Conservation (phyloP, 2,329 filamentous ascomycete genomes). For the Beauveria sp. region DNA sequence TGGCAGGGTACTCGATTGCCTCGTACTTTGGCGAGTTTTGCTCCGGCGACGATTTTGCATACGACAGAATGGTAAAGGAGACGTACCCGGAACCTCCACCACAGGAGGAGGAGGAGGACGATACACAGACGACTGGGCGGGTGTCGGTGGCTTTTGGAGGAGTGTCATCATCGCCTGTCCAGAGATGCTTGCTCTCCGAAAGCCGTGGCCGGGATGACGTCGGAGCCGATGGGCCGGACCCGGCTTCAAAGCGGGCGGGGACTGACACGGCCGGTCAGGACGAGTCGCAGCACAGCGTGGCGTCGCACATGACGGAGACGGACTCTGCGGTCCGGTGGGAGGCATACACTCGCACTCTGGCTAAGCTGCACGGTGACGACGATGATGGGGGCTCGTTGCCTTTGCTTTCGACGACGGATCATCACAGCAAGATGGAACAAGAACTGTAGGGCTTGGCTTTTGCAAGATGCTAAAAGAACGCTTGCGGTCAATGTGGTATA, state of each 20-base stretch:
- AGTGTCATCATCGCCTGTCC: neutral
- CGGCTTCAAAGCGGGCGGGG: neutral
- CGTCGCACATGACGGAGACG: constrained; percentile 13
- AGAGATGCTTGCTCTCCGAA: neutral
- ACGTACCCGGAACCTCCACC: constrained; percentile 4
- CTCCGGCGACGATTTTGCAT: constrained; percentile 49
- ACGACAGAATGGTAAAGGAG: constrained; percentile 54
- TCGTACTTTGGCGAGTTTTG: constrained; percentile 66
- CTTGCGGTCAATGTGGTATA: neutral
- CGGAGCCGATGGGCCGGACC: neutral
- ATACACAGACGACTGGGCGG: neutral
- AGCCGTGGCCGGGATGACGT: neutral
- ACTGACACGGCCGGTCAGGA: neutral
- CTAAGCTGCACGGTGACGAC: constrained; percentile 18
- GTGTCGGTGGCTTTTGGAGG: neutral
- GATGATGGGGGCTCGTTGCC: constrained; percentile 23
- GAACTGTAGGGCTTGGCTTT: constrained; percentile 23
- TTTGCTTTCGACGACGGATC: constrained; percentile 27
- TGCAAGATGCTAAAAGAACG: neutral
- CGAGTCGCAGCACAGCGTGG: constrained; percentile 12
- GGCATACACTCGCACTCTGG: constrained; percentile 27
- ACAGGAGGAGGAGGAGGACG: neutral
- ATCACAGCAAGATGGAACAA: constrained; percentile 24
- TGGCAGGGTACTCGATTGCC: constrained; percentile 51
- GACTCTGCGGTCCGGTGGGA: constrained; percentile 22